Evolutionary conservation across 768 basidiomycete genomes (phyloP).

Genomic region (Rhizopogon roseolus): DNA sequence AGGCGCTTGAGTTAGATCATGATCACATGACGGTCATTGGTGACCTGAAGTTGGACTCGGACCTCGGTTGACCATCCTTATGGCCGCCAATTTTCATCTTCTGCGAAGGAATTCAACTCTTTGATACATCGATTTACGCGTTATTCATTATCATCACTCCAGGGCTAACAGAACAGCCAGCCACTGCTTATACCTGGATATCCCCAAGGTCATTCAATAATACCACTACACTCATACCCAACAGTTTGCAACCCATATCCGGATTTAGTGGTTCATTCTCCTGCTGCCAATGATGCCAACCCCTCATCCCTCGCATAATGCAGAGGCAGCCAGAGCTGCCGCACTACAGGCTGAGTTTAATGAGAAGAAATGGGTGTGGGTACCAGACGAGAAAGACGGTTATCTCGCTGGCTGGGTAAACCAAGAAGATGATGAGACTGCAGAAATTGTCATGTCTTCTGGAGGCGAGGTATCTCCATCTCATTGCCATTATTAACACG

Average conservation of each 20-base stretch:
- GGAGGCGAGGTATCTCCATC: constrained; percentile 65
- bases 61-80: too few relatives aligned
- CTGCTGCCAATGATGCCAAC: constrained; percentile 36
- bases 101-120: neutral
- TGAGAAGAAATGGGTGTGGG: constrained; percentile 99
- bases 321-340: constrained; percentile 77
- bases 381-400: constrained; percentile 87
- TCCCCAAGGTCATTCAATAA: neutral
- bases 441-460: constrained; percentile 79
- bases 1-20: too few relatives aligned
- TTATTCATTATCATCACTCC: neutral
- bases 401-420: constrained; percentile 95
- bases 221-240: neutral
- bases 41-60: too few relatives aligned
- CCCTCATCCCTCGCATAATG: constrained; percentile 44
- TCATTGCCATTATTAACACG: neutral
- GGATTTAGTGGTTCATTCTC: neutral
- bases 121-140: neutral
- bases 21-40: too few relatives aligned
- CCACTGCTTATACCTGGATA: neutral
- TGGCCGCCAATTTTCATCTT: neutral
- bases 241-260: neutral
- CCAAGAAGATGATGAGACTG: constrained; percentile 77
- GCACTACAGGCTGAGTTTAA: constrained; percentile 95
- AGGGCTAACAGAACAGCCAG: neutral